phyloP scores from a whole-genome alignment of 176 grass and related monocot species.

The Elymus sibiricus region DNA sequence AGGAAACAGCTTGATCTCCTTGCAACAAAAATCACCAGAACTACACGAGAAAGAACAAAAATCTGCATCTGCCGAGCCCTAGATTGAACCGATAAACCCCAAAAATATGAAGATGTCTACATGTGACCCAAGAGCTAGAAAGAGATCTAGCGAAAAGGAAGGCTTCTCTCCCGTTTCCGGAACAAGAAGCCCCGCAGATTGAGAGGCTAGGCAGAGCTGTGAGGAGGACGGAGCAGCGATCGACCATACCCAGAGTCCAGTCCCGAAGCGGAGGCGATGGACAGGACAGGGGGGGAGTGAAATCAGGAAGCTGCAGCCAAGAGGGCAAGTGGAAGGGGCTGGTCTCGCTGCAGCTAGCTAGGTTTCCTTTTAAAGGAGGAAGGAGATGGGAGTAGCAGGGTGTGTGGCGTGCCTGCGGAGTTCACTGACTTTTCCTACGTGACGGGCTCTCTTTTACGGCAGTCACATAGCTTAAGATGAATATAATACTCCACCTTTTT shows the following conservation, averaged over 20 bases:
- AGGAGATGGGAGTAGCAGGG: not conserved
- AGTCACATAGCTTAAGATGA: not conserved
- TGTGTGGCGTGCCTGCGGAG: not conserved
- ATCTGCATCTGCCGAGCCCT: not conserved
- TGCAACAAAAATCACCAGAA: not conserved
- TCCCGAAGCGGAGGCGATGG: not conserved
- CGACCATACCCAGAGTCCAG: not conserved
- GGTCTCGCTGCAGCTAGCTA: not conserved
- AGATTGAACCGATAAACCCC: not conserved
- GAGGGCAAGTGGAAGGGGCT: not conserved
- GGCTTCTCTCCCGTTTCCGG: not conserved
- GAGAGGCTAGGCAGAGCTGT: not conserved
- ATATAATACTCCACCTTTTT: too few species aligned
- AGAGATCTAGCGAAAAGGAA: not conserved
- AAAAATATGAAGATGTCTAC: not conserved
- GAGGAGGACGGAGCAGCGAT: not conserved
- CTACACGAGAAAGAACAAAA: not conserved
- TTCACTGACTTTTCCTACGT: not conserved
- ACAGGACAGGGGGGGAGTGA: not conserved
- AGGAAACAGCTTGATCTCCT: not conserved
- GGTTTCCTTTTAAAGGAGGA: slow-evolving; percentile 14
- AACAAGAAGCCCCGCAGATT: not conserved
- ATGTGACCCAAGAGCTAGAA: not conserved
- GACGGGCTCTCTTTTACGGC: not conserved
- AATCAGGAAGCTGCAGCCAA: not conserved